Conservation (phyloP, 2,329 filamentous ascomycete genomes). For the Paecilomyces variotii region DNA sequence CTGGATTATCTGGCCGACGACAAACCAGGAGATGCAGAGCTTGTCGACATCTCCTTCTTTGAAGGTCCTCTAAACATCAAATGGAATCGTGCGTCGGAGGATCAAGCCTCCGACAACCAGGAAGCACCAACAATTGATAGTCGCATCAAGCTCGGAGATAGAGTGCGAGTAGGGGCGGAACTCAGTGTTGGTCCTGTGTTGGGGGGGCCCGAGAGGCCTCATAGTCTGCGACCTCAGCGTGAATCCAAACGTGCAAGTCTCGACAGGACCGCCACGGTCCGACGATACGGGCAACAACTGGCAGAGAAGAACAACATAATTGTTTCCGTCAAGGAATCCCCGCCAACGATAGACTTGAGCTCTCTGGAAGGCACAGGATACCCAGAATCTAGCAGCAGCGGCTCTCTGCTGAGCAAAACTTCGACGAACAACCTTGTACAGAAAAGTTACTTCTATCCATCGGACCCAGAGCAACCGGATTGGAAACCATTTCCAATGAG, state of each 20-base stretch:
- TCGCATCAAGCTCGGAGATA: background rate
- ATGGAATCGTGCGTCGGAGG: background rate
- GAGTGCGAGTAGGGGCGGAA: background rate
- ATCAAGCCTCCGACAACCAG: background rate
- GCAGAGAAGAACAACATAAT: constrained; percentile 38
- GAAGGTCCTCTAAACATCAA: constrained; percentile 7
- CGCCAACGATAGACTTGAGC: constrained; percentile 34
- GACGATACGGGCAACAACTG: constrained; percentile 31
- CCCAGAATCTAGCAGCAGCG: constrained; percentile 4
- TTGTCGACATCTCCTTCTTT: constrained; percentile 13
- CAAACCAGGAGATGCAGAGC: constrained; percentile 3
- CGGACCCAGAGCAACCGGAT: constrained; percentile 25
- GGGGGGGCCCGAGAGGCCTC: background rate
- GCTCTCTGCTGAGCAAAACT: constrained; percentile 1
- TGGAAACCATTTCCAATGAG: constrained; percentile 30
- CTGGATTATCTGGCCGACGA: constrained; percentile 8
- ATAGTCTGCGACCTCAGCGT: background rate
- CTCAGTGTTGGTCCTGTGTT: background rate
- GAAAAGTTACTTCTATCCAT: constrained; percentile 24
- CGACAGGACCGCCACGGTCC: constrained; percentile 12
- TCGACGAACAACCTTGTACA: constrained; percentile 20
- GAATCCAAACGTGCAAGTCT: background rate
- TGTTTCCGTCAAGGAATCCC: constrained; percentile 32
- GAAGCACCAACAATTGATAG: background rate
- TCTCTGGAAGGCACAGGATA: constrained; percentile 24